Conservation (phyloP, 1,284 basidiomycete species). For the Fomes fomentarius region DNA sequence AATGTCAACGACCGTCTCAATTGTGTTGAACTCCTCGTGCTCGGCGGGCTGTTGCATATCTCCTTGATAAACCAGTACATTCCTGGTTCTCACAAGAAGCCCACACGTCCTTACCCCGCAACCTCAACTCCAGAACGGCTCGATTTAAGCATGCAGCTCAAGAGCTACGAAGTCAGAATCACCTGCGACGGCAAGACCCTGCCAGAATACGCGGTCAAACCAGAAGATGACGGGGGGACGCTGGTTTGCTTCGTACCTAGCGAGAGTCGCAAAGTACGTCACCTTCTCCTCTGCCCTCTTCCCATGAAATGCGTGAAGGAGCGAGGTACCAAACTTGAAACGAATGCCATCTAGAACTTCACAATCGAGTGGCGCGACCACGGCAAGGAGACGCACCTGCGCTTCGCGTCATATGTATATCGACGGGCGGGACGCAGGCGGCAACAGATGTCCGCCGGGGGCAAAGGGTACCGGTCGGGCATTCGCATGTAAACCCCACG, state of each 20-base stretch:
- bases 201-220: constrained; percentile 6
- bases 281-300: background rate
- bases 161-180: constrained; percentile 10
- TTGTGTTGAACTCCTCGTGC: too few species aligned
- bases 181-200: constrained; percentile 11
- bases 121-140: too few species aligned
- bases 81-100: too few species aligned
- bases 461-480: constrained; percentile 1
- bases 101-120: too few species aligned
- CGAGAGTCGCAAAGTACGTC: constrained; percentile 18
- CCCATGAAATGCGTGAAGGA: background rate
- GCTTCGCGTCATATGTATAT: constrained; percentile 3
- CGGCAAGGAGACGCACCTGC: constrained; percentile 1
- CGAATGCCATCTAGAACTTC: background rate
- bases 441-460: constrained; percentile 9
- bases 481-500: constrained; percentile 5
- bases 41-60: too few species aligned
- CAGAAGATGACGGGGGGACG: constrained; percentile 8
- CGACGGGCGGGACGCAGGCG: constrained; percentile 4
- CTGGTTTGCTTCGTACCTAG: constrained; percentile 18
- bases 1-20: too few species aligned
- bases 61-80: too few species aligned
- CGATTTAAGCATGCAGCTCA: constrained; percentile 1
- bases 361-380: constrained; percentile 11
- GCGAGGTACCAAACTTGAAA: too few species aligned